Conservation (phyloP, 75 land plant genomes). For the Sequoiadendron giganteum region DNA sequence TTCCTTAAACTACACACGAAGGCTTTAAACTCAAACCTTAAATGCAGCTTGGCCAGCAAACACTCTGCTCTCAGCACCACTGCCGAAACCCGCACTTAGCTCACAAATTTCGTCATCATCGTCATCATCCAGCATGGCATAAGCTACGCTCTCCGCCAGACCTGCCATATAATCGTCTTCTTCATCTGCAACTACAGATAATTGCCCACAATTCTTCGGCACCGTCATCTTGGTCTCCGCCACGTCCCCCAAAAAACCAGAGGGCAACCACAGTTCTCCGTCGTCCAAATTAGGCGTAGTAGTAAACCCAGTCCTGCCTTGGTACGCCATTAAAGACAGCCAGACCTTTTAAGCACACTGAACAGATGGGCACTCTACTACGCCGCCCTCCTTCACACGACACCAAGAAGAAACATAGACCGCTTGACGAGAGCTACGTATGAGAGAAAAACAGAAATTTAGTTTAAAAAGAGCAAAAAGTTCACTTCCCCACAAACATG, state of each 20-base stretch:
- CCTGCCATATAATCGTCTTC: constrained; percentile 53
- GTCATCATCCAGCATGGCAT: constrained; percentile 38
- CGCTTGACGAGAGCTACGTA: too few species aligned
- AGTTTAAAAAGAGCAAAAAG: neutral
- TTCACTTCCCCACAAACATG: constrained; percentile 7
- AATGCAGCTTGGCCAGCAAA: neutral
- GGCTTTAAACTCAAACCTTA: neutral
- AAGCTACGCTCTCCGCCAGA: constrained; percentile 48
- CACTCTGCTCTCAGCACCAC: neutral
- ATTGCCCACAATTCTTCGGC: constrained; percentile 1
- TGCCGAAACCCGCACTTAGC: neutral
- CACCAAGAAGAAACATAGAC: neutral
- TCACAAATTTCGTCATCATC: constrained; percentile 6
- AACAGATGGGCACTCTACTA: neutral
- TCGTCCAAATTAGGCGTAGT: constrained; percentile 25
- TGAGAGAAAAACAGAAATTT: neutral
- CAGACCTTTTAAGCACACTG: neutral
- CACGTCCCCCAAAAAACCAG: constrained; percentile 43
- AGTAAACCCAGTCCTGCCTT: neutral
- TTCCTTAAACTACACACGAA: neutral
- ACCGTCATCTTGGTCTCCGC: constrained; percentile 22
- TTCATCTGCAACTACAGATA: constrained; percentile 29
- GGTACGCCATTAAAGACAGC: constrained; percentile 5
- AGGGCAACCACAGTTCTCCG: constrained; percentile 54
- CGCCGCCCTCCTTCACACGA: neutral